Percentiles rank a stretch among this genome's conserved stretches.
phyloP scores from a whole-genome alignment of 2,329 filamentous ascomycete genomes.

The Penicillium janthinellum region DNA sequence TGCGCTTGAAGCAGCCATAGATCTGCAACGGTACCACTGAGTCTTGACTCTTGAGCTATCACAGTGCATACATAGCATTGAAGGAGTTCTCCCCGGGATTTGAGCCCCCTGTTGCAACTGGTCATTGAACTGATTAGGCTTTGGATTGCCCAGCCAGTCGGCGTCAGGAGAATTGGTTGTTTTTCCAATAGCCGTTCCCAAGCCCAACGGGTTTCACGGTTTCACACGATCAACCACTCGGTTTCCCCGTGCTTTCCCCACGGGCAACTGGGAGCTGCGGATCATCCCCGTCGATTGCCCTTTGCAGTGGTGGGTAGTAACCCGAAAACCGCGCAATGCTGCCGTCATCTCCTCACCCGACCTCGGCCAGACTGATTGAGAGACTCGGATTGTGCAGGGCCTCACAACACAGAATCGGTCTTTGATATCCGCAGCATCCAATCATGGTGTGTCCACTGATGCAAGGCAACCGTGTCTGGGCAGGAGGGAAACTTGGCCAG shows the following conservation, averaged over 20 bases:
- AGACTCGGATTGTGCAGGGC: neutral
- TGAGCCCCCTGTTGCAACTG: neutral
- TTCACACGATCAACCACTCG: slow-evolving; percentile 6
- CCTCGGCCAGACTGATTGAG: too few species aligned
- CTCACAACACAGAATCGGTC: slow-evolving; percentile 13
- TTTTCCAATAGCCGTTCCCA: slow-evolving; percentile 7
- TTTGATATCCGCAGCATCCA: slow-evolving; percentile 8
- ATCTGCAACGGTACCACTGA: neutral
- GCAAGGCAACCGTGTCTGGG: neutral
- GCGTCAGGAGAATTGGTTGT: neutral
- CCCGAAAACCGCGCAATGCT: slow-evolving; percentile 13
- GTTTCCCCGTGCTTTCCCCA: slow-evolving; percentile 11
- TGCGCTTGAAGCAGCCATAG: neutral
- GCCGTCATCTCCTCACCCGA: slow-evolving; percentile 10
- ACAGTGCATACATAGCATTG: neutral
- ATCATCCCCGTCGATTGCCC: slow-evolving; percentile 12
- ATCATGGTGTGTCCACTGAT: slow-evolving; percentile 2
- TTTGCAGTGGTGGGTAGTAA: slow-evolving; percentile 4
- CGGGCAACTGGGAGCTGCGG: slow-evolving; percentile 10
- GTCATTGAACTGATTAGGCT: neutral
- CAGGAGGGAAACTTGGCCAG: neutral
- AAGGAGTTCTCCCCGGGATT: neutral
- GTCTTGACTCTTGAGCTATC: neutral
- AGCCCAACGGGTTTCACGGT: slow-evolving; percentile 3
- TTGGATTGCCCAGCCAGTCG: neutral